phyloP scores from a whole-genome alignment of 2,329 filamentous ascomycete genomes.

The Huntiella omanensis region DNA sequence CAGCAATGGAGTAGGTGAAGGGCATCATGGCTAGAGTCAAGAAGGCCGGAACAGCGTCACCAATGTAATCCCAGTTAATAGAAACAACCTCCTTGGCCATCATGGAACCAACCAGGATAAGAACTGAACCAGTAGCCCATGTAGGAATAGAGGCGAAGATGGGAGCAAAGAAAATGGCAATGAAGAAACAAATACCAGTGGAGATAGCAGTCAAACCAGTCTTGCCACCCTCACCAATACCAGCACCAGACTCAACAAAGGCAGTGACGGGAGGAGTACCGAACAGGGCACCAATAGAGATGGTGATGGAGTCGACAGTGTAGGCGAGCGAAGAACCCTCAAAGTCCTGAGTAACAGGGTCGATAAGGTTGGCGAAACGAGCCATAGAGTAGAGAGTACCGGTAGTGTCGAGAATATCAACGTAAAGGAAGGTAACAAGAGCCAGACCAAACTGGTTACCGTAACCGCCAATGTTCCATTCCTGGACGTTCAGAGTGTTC shows the following conservation, averaged over 20 bases:
- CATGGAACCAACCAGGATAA: conserved; percentile 72
- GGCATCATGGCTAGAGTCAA: conserved; percentile 73
- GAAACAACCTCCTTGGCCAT: conserved; percentile 63
- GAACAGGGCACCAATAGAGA: conserved; percentile 51
- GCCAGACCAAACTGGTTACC: conserved; percentile 65
- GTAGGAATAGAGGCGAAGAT: conserved; percentile 61
- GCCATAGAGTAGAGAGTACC: conserved; percentile 71
- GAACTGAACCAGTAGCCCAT: conserved; percentile 70
- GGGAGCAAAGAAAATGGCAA: conserved; percentile 56
- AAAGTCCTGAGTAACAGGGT: conserved; percentile 56
- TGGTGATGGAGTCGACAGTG: conserved; percentile 50
- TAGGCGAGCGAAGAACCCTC: conserved; percentile 69
- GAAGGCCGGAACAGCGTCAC: conserved; percentile 70
- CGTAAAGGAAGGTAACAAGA: conserved; percentile 60
- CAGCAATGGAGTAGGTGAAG: conserved; percentile 75
- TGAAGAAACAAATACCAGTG: conserved; percentile 50
- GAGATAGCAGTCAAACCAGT: conserved; percentile 55
- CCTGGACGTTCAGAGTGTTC: conserved; percentile 48
- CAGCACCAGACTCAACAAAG: conserved; percentile 58
- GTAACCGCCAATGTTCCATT: conserved; percentile 52
- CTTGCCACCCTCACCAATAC: conserved; percentile 55
- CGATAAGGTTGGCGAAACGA: conserved; percentile 48
- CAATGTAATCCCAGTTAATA: conserved; percentile 78
- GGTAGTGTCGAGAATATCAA: conserved; percentile 62
- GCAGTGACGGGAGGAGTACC: conserved; percentile 54